Conservation (phyloP, 345 rosid genomes). For the Hibiscus trionum region DNA sequence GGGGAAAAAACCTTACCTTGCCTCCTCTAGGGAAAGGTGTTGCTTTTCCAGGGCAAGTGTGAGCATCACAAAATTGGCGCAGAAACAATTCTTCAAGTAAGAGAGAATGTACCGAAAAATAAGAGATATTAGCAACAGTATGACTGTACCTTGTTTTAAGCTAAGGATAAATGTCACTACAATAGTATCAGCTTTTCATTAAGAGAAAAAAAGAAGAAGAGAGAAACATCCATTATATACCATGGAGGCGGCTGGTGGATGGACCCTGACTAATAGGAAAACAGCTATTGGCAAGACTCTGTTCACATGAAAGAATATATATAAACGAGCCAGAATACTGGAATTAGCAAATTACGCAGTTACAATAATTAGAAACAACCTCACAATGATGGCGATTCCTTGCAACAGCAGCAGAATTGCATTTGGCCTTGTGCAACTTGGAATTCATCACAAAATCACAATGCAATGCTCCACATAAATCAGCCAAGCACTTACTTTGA, state of each 20-base stretch:
- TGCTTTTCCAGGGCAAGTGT: conserved; percentile 56
- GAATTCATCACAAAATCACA: conserved; percentile 67
- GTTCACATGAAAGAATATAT: conserved; percentile 16
- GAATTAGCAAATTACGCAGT: neutral
- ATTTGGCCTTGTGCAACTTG: conserved; percentile 54
- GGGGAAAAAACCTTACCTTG: conserved; percentile 47
- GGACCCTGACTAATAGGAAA: conserved; percentile 73
- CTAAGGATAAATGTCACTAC: neutral
- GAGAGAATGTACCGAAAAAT: conserved; percentile 13
- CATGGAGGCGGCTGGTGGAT: conserved; percentile 79
- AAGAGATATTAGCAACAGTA: conserved; percentile 7
- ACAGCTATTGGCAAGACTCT: conserved; percentile 88
- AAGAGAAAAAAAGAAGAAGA: neutral
- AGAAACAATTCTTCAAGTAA: conserved; percentile 57
- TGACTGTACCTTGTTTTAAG: conserved; percentile 5
- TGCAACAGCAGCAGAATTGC: conserved; percentile 84
- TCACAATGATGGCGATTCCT: conserved; percentile 85
- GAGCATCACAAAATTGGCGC: conserved; percentile 92
- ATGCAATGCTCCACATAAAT: conserved; percentile 91
- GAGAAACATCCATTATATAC: conserved; percentile 26
- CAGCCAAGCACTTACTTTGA: conserved; percentile 76
- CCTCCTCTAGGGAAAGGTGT: conserved; percentile 73
- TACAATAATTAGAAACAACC: conserved; percentile 38
- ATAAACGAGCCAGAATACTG: neutral
- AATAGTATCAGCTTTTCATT: conserved; percentile 2